Evolutionary conservation across 139 green algal species (phyloP).

Genomic region (Zygnema circumcarinatum): DNA sequence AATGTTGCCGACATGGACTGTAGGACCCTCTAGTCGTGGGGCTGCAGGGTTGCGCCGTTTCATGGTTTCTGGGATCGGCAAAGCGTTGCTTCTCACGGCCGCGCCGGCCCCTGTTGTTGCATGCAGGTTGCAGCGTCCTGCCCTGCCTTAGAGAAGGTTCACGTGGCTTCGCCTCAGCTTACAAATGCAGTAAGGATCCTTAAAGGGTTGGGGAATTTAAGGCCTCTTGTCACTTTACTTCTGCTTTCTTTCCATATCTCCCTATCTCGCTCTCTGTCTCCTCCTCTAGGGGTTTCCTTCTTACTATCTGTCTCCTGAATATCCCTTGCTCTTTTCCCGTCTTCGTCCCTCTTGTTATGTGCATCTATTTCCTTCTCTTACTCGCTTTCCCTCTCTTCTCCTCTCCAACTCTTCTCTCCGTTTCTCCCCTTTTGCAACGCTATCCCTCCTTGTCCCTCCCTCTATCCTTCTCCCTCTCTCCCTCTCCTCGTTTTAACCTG

Average conservation of each 20-base stretch:
- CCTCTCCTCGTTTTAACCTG: no score
- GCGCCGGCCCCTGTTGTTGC: not conserved
- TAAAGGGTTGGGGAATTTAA: not conserved
- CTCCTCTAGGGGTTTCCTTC: not conserved
- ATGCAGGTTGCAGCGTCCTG: not conserved
- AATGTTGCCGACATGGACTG: not conserved
- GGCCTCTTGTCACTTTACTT: not conserved
- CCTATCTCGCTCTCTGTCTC: not conserved
- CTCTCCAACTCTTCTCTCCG: not conserved
- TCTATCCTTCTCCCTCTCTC: no score
- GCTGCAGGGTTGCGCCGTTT: not conserved
- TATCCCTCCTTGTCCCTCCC: no score
- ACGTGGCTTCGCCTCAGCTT: slow-evolving; percentile 28
- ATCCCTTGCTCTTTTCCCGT: not conserved
- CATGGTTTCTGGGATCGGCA: not conserved
- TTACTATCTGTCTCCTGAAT: not conserved
- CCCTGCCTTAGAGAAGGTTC: slow-evolving; percentile 10
- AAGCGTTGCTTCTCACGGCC: not conserved
- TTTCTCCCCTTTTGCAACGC: not conserved
- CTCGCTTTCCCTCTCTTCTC: not conserved
- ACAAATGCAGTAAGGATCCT: not conserved
- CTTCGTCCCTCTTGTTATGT: not conserved
- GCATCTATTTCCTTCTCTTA: not conserved
- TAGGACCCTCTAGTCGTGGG: not conserved
- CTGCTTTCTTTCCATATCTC: not conserved